Evolutionary conservation across 164 flowering plant species (phyloP), one percentile per base, ranked within the genome.

Genomic region (Amborella trichopoda): DNA sequence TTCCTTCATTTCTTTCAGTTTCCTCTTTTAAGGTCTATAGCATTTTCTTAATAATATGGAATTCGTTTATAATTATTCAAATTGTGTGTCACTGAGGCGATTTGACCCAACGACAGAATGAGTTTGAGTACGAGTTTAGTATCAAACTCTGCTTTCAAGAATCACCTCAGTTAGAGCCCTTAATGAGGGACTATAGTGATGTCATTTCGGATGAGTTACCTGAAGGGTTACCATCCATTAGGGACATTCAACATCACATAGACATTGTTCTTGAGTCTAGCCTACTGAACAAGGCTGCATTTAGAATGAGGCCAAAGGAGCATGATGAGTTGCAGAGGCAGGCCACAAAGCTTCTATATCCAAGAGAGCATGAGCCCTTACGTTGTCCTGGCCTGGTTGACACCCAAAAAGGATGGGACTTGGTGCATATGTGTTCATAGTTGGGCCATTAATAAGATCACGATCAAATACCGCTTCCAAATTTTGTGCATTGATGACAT

Each of bases 361-460:
- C 0, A 20, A 3, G 38, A 46, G 37, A 27, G 23, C 30, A 12
- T 46, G 23, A 46, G 49, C 8, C 49, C 37, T 0, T 46, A 28
- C 22, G 33, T 28, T 3, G 24, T 46, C 14, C 37, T 16, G 2
- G 37, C 49, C 8, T 37, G 20, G 2, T 18, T 18, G 6, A 28
- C 25, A 18, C 37, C 38, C 17, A 46, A 28, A 32, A 46, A 46
- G 21, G 24, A 46, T 46, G 49, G 14, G 6, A 46, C 13, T 6
- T 27, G 33, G 37, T 12, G 37, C 37, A 46, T 46, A 23, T 46
- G 37, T 17, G 37, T 28, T 6, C 36, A 46, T 46, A 46, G 34
- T 18, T 9, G 26, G 1, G 49, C 37, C 21, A 46, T 46, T 20
- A 46, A 46, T n/a, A 46, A 46, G 16, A 46, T 46, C 49, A 46